These are phyloP conservation scores for Lachnellula occidentalis DNA, from an alignment of 2,329 filamentous ascomycete species.

Conservation along the genomic window DNA sequence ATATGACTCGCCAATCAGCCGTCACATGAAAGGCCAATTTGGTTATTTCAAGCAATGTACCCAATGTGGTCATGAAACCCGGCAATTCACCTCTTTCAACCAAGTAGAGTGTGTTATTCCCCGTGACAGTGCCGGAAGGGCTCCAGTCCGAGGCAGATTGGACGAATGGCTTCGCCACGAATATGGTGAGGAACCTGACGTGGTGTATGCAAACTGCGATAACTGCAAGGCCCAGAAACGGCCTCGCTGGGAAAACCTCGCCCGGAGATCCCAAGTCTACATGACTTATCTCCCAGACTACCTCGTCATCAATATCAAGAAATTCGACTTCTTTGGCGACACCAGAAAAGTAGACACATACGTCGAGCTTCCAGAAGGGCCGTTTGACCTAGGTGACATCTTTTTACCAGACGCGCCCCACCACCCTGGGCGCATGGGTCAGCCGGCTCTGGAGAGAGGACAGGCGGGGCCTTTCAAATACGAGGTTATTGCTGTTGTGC, in stretches of 20 bases:
- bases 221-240: slow-evolving; percentile 58
- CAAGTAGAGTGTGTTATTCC: background rate
- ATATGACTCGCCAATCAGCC: background rate
- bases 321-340: slow-evolving; percentile 38
- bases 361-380: slow-evolving; percentile 65
- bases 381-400: slow-evolving; percentile 58
- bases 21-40: background rate
- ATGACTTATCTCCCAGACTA: slow-evolving; percentile 76
- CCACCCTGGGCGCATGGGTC: slow-evolving; percentile 32
- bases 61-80: background rate
- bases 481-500: slow-evolving; percentile 77
- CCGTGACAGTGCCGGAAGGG: slow-evolving; percentile 43
- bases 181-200: slow-evolving; percentile 61
- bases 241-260: slow-evolving; percentile 52
- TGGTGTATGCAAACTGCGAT: slow-evolving; percentile 69
- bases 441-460: slow-evolving; percentile 27
- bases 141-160: slow-evolving; percentile 32
- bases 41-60: background rate
- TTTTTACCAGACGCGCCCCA: slow-evolving; percentile 24
- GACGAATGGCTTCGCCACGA: slow-evolving; percentile 60
- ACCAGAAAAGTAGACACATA: slow-evolving; percentile 64
- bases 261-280: slow-evolving; percentile 47
- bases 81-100: background rate
- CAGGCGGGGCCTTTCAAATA: slow-evolving; percentile 61
- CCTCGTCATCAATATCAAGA: slow-evolving; percentile 62